These are phyloP conservation scores for Colletotrichum chlorophyti DNA, from an alignment of 2,329 filamentous ascomycete genomes.

Conservation along the genomic window DNA sequence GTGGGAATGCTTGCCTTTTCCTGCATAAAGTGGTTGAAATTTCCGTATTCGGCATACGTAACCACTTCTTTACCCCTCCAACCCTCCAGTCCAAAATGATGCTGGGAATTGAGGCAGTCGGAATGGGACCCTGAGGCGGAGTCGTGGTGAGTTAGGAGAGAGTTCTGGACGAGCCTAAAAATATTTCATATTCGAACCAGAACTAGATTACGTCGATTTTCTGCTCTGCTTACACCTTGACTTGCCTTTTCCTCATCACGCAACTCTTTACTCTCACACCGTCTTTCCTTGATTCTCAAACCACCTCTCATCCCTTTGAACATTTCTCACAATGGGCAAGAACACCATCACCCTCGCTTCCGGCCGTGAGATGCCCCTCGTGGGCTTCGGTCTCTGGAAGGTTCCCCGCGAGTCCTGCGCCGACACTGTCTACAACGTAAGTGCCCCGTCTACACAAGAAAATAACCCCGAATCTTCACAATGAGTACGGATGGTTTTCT, in stretches of 20 bases:
- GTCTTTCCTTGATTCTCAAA: background rate
- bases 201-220: too few species aligned
- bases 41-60: background rate
- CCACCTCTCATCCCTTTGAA: background rate
- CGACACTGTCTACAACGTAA: slow-evolving; percentile 69
- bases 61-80: background rate
- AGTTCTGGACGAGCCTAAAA: too few species aligned
- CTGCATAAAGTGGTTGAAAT: background rate
- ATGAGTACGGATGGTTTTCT: too few species aligned
- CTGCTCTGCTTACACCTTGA: too few species aligned
- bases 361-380: slow-evolving; percentile 61
- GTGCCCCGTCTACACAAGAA: too few species aligned
- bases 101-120: background rate
- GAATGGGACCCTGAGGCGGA: background rate
- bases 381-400: slow-evolving; percentile 75
- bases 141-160: too few species aligned
- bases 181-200: too few species aligned
- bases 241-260: too few species aligned
- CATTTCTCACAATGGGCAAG: slow-evolving; percentile 30
- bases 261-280: background rate
- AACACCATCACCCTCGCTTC: slow-evolving; percentile 52
- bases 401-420: slow-evolving; percentile 52
- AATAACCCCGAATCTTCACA: too few species aligned
- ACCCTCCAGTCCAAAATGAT: slow-evolving; percentile 16
- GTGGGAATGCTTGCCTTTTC: slow-evolving; percentile 20